Conservation (phyloP, 23 red algal genomes). For the Cyanidioschyzon merolae region DNA sequence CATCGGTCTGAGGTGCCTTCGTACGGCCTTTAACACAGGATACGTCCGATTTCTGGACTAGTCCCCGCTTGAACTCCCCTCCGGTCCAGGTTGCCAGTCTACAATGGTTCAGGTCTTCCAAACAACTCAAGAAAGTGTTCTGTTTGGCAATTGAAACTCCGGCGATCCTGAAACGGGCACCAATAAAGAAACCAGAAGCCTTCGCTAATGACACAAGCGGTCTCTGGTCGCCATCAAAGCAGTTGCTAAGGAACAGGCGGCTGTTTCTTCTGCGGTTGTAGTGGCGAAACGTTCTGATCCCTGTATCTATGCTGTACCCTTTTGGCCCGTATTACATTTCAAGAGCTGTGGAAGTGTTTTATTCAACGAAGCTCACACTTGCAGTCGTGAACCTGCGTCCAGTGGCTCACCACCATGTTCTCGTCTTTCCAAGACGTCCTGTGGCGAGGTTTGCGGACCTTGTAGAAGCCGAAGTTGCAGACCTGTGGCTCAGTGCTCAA, state of each 20-base stretch:
- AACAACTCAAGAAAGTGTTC: no score
- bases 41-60: not conserved
- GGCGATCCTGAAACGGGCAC: no score
- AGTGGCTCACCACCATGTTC: slow-evolving; percentile 49
- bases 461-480: slow-evolving; percentile 36
- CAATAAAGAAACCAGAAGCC: no score
- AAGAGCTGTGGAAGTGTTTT: slow-evolving; percentile 43
- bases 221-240: no score
- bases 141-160: no score
- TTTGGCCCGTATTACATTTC: not conserved
- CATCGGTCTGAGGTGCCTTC: not conserved
- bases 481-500: slow-evolving; percentile 59
- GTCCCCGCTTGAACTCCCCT: not conserved
- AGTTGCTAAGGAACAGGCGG: no score
- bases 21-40: not conserved
- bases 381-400: slow-evolving; percentile 81
- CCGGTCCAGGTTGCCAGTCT: no score
- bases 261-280: no score
- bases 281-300: no score
- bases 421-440: slow-evolving; percentile 41
- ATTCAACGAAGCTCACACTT: slow-evolving; percentile 31
- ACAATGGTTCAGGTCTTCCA: no score
- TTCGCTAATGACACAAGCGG: no score
- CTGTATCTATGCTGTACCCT: not conserved
- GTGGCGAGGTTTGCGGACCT: slow-evolving; percentile 50